These are phyloP conservation scores for Mortierella sp. DNA, from an alignment of 371 early-diverging fungal genomes.

Conservation along the genomic window DNA sequence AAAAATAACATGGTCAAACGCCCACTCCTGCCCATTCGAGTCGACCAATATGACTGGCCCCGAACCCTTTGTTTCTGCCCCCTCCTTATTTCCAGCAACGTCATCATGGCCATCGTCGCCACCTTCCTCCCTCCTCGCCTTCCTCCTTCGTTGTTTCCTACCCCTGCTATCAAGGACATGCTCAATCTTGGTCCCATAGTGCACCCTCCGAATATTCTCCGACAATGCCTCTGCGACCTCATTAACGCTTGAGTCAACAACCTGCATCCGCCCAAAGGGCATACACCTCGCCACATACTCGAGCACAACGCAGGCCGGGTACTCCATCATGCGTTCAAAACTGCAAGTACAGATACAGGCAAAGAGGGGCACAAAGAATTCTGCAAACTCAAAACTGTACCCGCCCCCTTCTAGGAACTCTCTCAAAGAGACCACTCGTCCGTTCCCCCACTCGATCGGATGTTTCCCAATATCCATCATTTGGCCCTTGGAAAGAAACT, in stretches of 20 bases:
- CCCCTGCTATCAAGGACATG: constrained; percentile 34
- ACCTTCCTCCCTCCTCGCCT: neutral
- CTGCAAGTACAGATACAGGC: constrained; percentile 86
- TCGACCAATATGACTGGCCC: constrained; percentile 57
- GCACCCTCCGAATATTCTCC: constrained; percentile 57
- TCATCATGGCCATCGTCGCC: neutral
- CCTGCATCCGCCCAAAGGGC: constrained; percentile 72
- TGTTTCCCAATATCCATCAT: constrained; percentile 59
- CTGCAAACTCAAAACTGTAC: constrained; percentile 60
- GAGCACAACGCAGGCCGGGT: constrained; percentile 79
- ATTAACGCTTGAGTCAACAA: constrained; percentile 69
- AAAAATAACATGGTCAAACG: constrained; percentile 79
- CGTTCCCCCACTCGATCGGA: constrained; percentile 52
- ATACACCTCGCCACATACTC: constrained; percentile 70
- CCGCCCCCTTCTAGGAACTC: constrained; percentile 43
- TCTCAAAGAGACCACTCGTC: constrained; percentile 35
- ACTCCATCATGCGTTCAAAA: constrained; percentile 74
- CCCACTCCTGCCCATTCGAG: constrained; percentile 57
- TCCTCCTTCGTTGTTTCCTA: neutral
- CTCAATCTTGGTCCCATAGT: constrained; percentile 57
- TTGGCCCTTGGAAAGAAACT: constrained; percentile 46
- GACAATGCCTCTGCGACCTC: constrained; percentile 66
- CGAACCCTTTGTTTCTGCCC: neutral
- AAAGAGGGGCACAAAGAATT: constrained; percentile 81
- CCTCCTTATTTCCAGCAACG: neutral